Conservation (phyloP, 768 basidiomycete species). For the Leccinellum albellum region DNA sequence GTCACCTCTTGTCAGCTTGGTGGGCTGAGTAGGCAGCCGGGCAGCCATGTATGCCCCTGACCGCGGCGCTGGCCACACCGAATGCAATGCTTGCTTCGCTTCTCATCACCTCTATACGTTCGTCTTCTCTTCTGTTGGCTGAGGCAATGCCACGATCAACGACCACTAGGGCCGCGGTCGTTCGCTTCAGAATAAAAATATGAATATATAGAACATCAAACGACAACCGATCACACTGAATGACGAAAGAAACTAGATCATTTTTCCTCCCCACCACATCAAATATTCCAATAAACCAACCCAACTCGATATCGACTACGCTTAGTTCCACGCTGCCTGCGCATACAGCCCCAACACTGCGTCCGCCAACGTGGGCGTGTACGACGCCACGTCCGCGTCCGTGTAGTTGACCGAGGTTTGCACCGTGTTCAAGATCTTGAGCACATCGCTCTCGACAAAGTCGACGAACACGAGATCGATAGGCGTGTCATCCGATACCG, state of each 20-base stretch:
- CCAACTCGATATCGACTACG: neutral
- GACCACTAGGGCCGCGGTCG: no score
- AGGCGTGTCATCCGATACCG: constrained; percentile 42
- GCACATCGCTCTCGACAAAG: constrained; percentile 55
- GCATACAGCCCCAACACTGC: constrained; percentile 41
- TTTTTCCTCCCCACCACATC: no score
- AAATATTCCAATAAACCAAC: no score
- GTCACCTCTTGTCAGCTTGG: neutral
- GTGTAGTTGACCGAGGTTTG: constrained; percentile 51
- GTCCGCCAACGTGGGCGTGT: constrained; percentile 44
- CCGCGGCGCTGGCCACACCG: no score
- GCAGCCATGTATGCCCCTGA: neutral
- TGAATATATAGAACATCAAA: no score
- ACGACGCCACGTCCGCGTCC: constrained; percentile 47
- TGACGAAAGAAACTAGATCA: no score
- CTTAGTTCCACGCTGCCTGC: constrained; percentile 29
- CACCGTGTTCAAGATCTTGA: constrained; percentile 53
- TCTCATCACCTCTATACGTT: no score
- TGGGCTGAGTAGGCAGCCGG: neutral
- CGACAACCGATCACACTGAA: no score
- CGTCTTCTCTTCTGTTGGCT: no score
- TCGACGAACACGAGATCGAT: constrained; percentile 77
- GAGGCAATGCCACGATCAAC: no score
- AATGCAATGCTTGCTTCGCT: no score
- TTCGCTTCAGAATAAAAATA: no score